These are phyloP conservation scores for Obelidium mucronatum DNA, from an alignment of 192 early-diverging fungal species.

Conservation along the genomic window DNA sequence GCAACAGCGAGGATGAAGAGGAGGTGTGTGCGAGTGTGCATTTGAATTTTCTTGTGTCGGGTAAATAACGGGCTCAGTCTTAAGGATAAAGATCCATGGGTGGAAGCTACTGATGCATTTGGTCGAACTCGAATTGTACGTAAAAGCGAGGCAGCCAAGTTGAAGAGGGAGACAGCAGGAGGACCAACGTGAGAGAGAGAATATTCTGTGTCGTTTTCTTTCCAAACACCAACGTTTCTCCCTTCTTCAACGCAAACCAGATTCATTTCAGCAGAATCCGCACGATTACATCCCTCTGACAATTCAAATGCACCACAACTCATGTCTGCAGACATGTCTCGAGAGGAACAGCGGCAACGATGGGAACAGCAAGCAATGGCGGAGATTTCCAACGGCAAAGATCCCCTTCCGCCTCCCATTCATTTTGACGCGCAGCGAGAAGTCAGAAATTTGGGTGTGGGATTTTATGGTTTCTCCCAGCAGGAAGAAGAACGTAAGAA, in stretches of 20 bases:
- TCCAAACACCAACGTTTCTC: no score
- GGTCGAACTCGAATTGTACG: conserved; percentile 71
- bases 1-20: conserved; percentile 37
- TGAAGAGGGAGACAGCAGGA: conserved; percentile 8
- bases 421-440: conserved; percentile 62
- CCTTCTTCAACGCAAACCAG: neutral
- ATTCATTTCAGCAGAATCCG: neutral
- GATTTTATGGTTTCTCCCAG: conserved; percentile 73
- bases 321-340: conserved; percentile 46
- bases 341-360: conserved; percentile 38
- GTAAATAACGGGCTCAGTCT: neutral
- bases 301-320: conserved; percentile 3
- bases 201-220: no score
- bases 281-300: no score
- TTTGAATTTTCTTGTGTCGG: neutral
- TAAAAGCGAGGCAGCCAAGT: conserved; percentile 53
- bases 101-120: conserved; percentile 79
- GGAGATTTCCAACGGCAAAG: neutral
- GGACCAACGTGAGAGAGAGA: conserved; percentile 40
- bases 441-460: conserved; percentile 70
- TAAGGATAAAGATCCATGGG: conserved; percentile 70
- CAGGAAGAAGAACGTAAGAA: conserved; percentile 64
- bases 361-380: conserved; percentile 44
- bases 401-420: conserved; percentile 2
- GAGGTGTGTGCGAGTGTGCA: no score